Base-by-base conservation (phyloP, 352 stramenopile species). In the Plasmopara halstedii region DNA sequence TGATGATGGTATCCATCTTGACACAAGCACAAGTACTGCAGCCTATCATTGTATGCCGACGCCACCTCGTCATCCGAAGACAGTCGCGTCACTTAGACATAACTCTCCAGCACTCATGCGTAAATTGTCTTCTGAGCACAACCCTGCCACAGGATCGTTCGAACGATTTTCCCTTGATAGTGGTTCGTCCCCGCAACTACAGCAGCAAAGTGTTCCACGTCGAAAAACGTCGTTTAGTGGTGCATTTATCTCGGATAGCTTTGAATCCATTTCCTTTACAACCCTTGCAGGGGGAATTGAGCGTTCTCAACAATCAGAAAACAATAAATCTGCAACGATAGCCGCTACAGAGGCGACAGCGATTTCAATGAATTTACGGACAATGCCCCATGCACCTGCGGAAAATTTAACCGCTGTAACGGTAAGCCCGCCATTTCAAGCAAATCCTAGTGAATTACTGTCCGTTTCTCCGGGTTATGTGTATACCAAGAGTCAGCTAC, bases 381-480 rank as follows among this genome's bases (percentile, higher is more conserved):
- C 42, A 17, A 2, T 18, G 14, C 23, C 17, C 19, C 21, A 42
- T 11, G 15, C 56, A 35, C 19, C 44, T 3, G 22, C 49, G 13
- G 45, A 58, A 6, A 50, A 46, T 10, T 50, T 75, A 15, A 43
- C 69, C 21, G 46, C 57, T 18, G 73, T 81, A 31, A 55, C 51
- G 1, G 63, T 59, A 1, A 88, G 73, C 35, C 78, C 78, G 14
- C 71, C 74, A 9, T 87, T 87, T 19, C 66, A 84, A 53, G 61
- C 69, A 3, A 87, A 86, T 36, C 74, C 78, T 1, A 65, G 67
- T 10, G 78, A 89, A 35, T 33, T 88, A 22, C 50, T 86, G 6
- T 89, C 75, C 2, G 86, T 73, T 2, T 87, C 78, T 3, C 78
- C 78, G 21, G 78, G 70, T 0, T 87, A 87, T 46, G 81, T 68